Conservation (phyloP, 139 green algal species). For the Deuterostichococcus epilithicus region DNA sequence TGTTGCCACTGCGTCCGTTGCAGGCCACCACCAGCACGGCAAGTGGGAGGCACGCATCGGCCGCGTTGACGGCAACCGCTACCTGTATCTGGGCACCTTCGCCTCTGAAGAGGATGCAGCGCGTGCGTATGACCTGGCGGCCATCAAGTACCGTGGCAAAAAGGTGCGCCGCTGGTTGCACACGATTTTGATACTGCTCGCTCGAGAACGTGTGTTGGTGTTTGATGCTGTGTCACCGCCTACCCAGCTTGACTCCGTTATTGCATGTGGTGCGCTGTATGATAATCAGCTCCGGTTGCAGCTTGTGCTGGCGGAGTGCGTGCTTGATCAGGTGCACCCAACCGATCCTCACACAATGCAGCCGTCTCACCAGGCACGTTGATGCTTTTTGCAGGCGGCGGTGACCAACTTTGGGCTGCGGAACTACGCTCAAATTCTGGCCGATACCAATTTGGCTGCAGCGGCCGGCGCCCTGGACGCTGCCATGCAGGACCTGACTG, state of each 20-base stretch:
- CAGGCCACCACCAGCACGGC: constrained; percentile 54
- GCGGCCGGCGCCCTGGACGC: not conserved
- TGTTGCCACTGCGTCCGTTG: not conserved
- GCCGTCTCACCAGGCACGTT: not conserved
- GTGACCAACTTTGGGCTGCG: constrained; percentile 61
- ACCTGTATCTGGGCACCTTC: constrained; percentile 75
- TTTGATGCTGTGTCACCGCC: not conserved
- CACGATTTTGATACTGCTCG: not conserved
- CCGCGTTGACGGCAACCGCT: constrained; percentile 38
- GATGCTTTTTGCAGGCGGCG: constrained; percentile 21
- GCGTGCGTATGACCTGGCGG: constrained; percentile 62
- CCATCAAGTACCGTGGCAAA: constrained; percentile 53
- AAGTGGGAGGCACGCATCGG: constrained; percentile 86
- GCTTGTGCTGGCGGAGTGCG: not conserved
- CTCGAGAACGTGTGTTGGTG: not conserved
- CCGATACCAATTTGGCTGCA: not conserved
- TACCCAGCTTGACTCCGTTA: too few species aligned
- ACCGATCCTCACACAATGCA: not conserved
- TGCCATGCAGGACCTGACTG: not conserved
- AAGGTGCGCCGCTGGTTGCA: constrained; percentile 22
- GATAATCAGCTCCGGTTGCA: not conserved
- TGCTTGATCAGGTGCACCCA: not conserved
- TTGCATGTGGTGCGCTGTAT: not conserved
- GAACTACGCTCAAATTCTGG: constrained; percentile 39
- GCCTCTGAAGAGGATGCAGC: constrained; percentile 55